Evolutionary conservation across 352 stramenopile species (phyloP).

Genomic region (Detonula confervacea): DNA sequence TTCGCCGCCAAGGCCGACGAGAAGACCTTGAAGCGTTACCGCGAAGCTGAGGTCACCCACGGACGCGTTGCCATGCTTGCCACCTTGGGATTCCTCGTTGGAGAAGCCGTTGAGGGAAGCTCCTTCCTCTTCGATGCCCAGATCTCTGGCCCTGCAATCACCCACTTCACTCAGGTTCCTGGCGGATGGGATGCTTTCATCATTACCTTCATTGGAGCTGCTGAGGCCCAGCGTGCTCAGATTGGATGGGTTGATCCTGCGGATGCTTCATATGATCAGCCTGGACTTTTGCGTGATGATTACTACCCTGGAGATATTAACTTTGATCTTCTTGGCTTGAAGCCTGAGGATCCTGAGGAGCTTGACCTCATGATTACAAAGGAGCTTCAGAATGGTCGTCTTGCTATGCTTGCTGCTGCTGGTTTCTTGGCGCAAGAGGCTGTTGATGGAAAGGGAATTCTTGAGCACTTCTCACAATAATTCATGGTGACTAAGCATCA

Average conservation of each 20-base stretch:
- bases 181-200: not conserved
- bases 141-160: not conserved
- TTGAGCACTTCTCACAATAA: too few species aligned
- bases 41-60: too few species aligned
- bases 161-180: not conserved
- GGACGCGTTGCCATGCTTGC: not conserved
- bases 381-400: not conserved
- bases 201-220: too few species aligned
- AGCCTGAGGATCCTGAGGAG: not conserved
- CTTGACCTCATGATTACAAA: not conserved
- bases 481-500: too few species aligned
- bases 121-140: too few species aligned
- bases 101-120: too few species aligned
- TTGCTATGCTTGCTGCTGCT: too few species aligned
- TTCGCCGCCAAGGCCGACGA: constrained; percentile 16
- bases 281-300: not conserved
- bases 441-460: too few species aligned
- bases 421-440: too few species aligned
- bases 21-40: constrained; percentile 1
- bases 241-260: not conserved
- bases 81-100: not conserved
- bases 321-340: not conserved
- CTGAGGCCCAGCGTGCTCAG: too few species aligned
- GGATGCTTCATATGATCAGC: not conserved
- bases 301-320: too few species aligned